Percentiles rank a stretch among this genome's conserved stretches.
These are phyloP conservation scores for Yarrowia galli DNA, from an alignment of 1,139 yeast genomes.

Conservation along the genomic window DNA sequence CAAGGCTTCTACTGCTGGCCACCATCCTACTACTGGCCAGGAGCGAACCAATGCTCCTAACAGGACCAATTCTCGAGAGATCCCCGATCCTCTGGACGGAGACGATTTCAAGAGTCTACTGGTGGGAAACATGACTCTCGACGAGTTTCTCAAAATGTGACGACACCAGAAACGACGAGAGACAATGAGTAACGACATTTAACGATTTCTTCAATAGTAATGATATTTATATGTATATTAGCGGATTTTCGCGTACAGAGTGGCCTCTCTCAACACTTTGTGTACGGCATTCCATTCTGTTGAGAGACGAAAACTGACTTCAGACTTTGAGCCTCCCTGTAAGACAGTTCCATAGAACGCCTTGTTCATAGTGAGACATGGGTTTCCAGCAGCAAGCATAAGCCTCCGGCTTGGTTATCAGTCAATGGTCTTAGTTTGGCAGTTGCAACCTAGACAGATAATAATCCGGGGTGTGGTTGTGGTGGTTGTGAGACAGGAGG, in stretches of 20 bases:
- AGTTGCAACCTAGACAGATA: slow-evolving; percentile 1
- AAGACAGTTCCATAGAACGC: background rate
- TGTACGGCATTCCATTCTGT: too few species aligned
- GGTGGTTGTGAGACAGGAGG: too few species aligned
- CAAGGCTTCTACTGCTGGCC: background rate
- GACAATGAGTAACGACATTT: too few species aligned
- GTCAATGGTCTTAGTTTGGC: slow-evolving; percentile 20
- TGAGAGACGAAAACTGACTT: background rate
- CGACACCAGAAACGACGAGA: too few species aligned
- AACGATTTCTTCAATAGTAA: too few species aligned
- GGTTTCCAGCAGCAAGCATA: background rate
- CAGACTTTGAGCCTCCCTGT: background rate
- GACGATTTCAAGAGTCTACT: slow-evolving; percentile 44
- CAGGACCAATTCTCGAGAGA: slow-evolving; percentile 32
- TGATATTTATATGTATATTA: slow-evolving; percentile 9
- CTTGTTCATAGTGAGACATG: slow-evolving; percentile 2
- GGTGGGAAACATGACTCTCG: slow-evolving; percentile 45
- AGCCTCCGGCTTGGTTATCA: slow-evolving; percentile 5
- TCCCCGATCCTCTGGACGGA: slow-evolving; percentile 39
- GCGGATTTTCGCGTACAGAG: background rate
- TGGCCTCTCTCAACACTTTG: too few species aligned
- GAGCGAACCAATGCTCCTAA: slow-evolving; percentile 1
- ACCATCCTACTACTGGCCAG: too few species aligned
- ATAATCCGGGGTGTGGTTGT: background rate
- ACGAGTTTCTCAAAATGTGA: slow-evolving; percentile 43